These are phyloP conservation scores for Trichoderma brevicompactum DNA, from an alignment of 2,329 filamentous ascomycete genomes.

Conservation along the genomic window DNA sequence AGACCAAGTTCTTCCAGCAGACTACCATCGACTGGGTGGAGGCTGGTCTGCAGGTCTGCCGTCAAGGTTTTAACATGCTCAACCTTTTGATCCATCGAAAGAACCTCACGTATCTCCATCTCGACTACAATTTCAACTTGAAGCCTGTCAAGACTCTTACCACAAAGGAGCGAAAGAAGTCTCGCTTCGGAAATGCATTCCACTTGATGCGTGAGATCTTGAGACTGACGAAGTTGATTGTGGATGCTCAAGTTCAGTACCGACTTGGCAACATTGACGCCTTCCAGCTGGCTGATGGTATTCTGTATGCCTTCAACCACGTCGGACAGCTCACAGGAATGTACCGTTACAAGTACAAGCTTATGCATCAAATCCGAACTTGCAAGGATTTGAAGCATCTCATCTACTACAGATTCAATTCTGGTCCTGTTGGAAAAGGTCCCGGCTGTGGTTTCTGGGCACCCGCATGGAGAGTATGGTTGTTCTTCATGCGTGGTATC, in stretches of 20 bases:
- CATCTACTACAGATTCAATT: conserved; percentile 99
- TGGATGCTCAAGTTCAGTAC: conserved; percentile 98
- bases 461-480: conserved; percentile 96
- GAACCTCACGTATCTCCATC: conserved; percentile 95
- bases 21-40: conserved; percentile 99
- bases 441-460: conserved; percentile 99
- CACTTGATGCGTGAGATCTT: conserved; percentile 98
- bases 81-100: conserved; percentile 97
- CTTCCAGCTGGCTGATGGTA: conserved; percentile 97
- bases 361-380: conserved; percentile 99
- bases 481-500: conserved; percentile 99
- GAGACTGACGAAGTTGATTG: conserved; percentile 93
- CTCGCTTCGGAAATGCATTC: conserved; percentile 97
- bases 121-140: conserved; percentile 99
- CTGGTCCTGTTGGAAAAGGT: conserved; percentile 93
- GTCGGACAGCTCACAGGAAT: conserved; percentile 98
- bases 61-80: conserved; percentile 99
- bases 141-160: conserved; percentile 99
- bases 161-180: conserved; percentile 99
- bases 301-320: conserved; percentile 99
- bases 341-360: conserved; percentile 99
- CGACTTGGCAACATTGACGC: conserved; percentile 97
- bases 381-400: conserved; percentile 99
- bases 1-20: conserved; percentile 99
- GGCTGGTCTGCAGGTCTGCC: conserved; percentile 95